Base-by-base conservation (phyloP, 192 early-diverging fungal species). In the Coemansia sp. region DNA sequence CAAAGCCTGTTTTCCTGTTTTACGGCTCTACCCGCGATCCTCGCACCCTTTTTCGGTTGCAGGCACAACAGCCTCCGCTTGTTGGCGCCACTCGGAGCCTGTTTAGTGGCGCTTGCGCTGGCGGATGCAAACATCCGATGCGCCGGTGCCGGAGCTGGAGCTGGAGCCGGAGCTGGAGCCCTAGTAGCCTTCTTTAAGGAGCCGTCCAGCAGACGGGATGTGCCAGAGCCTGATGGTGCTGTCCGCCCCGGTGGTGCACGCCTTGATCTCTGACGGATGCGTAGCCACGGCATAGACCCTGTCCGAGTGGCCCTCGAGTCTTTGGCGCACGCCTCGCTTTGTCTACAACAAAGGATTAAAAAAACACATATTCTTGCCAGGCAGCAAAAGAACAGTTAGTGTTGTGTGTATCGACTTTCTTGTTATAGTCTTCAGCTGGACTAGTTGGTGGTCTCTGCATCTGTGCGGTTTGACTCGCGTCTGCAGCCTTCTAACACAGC, bases 251-350 rank as follows among this genome's bases (percentile, higher is more conserved):
- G 79, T 71, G 3, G 79, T 82, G 50, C 79, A 76, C 17, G 74
- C 79, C 71, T 82, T 88, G 33, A 93, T 89, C 64, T 97, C 94
- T 2, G 85, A 83, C 6, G 94, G 94, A 72, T 96, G 94, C 51
- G 95, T 96, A 38, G 92, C 87, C 17, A 93, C 91, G 1, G 91
- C 89, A 80, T 98, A 98, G 2, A 98, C 96, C 50, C 93, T 84
- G 64, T 96, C 94, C 12, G 93, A 92, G 63, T 97, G 96, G 5
- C 96, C 96, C 75, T 94, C 92, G 45, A 96, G 77, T 48, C 90
- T 80, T 69, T 97, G 96, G 38, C 73, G 66, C 60, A 57, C 55
- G 66, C 71, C 79, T 10, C 71, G 74, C 59, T 72, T 72, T 6
- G 66, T 60, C 78, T 81, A 76, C 51, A 64, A 12, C 30, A 7